Percentiles rank a stretch among this genome's conserved stretches.
Conservation (phyloP, 805 yeast species). For the Teunomyces gatunensis region DNA sequence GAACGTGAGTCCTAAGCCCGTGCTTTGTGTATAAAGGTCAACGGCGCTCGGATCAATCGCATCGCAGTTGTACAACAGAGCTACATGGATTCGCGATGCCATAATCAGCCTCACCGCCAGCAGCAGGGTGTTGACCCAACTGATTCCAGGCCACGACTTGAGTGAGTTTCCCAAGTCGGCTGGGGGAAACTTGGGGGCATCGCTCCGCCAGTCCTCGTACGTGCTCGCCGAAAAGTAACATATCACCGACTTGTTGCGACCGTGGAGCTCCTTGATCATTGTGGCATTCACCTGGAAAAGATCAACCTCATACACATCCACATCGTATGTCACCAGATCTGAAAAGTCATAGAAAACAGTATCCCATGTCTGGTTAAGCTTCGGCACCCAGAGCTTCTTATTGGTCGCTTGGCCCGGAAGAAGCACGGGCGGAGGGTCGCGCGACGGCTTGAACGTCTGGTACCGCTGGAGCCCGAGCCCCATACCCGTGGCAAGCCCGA, state of each 20-base stretch:
- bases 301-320: constrained; percentile 12
- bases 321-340: background rate
- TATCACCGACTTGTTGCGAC: constrained; percentile 18
- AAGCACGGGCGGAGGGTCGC: background rate
- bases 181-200: constrained; percentile 14
- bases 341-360: background rate
- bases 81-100: constrained; percentile 17
- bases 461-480: background rate
- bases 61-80: constrained; percentile 21
- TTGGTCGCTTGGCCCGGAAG: background rate
- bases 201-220: constrained; percentile 27
- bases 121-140: constrained; percentile 23
- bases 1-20: constrained; percentile 22
- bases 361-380: background rate
- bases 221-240: constrained; percentile 32
- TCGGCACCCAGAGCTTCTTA: background rate
- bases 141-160: constrained; percentile 28
- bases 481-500: background rate
- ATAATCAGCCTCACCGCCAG: constrained; percentile 17
- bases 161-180: constrained; percentile 20
- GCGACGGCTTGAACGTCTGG: background rate
- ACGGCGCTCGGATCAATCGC: constrained; percentile 29
- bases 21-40: constrained; percentile 24
- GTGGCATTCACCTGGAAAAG: constrained; percentile 15
- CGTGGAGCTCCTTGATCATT: constrained; percentile 15